phyloP scores from a whole-genome alignment of 1,139 yeast genomes.

The Yamadazyma sp. region DNA sequence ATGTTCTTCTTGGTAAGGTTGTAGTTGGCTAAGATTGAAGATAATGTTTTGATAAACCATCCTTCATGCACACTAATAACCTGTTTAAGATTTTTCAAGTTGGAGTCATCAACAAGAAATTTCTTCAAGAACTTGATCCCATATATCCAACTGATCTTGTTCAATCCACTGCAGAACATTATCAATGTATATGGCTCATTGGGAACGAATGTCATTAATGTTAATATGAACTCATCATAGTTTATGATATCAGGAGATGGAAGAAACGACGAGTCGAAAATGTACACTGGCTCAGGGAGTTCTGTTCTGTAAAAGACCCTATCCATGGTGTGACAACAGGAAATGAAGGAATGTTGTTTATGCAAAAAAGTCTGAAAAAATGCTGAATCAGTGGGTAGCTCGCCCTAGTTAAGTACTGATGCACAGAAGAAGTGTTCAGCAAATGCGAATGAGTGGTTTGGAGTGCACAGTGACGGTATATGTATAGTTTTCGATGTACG shows the following conservation, averaged over 20 bases:
- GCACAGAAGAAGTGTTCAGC: neutral
- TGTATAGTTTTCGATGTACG: no score
- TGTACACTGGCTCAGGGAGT: conserved; percentile 60
- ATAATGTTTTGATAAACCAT: conserved; percentile 82
- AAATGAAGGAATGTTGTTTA: neutral
- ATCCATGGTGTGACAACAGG: conserved; percentile 35
- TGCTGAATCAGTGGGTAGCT: neutral
- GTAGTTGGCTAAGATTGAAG: conserved; percentile 66
- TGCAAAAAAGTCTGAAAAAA: neutral
- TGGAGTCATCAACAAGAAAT: conserved; percentile 49
- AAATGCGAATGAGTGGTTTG: no score
- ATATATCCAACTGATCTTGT: conserved; percentile 70
- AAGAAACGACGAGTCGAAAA: conserved; percentile 74
- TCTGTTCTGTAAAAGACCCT: conserved; percentile 60
- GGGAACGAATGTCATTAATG: conserved; percentile 48
- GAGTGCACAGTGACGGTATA: no score
- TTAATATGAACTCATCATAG: conserved; percentile 43
- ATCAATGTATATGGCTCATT: conserved; percentile 59
- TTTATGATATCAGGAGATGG: conserved; percentile 54
- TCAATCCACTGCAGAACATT: conserved; percentile 79
- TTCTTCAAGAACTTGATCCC: conserved; percentile 72
- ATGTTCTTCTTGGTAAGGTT: conserved; percentile 35
- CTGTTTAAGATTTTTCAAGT: conserved; percentile 46
- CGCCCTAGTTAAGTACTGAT: neutral
- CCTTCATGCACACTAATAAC: conserved; percentile 87